These are phyloP conservation scores for Phalaenopsis equestris DNA, from an alignment of 106 monocot species.

Conservation along the genomic window DNA sequence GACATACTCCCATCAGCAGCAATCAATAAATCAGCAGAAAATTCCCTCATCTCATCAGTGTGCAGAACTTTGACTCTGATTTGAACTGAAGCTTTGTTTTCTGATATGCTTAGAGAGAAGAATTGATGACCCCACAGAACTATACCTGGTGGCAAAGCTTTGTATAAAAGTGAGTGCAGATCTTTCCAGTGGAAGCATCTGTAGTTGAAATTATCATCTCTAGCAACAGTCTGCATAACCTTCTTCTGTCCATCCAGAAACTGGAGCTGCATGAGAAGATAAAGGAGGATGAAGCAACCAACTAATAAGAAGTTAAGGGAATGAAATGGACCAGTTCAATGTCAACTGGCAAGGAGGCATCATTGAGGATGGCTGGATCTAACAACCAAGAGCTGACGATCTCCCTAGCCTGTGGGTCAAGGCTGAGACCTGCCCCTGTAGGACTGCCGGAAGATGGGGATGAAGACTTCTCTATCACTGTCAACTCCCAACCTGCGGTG, in stretches of 20 bases:
- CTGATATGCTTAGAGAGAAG: not conserved
- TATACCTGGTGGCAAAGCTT: conserved; percentile 26
- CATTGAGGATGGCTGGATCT: conserved; percentile 14
- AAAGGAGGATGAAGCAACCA: no score
- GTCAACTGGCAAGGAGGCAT: conserved; percentile 33
- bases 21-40: conserved; percentile 56
- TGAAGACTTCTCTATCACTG: conserved; percentile 41
- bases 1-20: conserved; percentile 72
- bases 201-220: conserved; percentile 51
- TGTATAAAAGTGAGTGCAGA: conserved; percentile 38
- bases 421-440: conserved; percentile 56
- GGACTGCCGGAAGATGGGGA: conserved; percentile 26
- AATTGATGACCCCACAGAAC: conserved; percentile 49
- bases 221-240: conserved; percentile 28
- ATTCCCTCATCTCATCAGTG: conserved; percentile 37
- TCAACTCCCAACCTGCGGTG: conserved; percentile 37
- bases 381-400: conserved; percentile 32
- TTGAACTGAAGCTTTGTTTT: conserved; percentile 14
- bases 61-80: conserved; percentile 20
- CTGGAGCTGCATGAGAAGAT: conserved; percentile 30
- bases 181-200: conserved; percentile 73
- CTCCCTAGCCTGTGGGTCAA: conserved; percentile 43
- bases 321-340: conserved; percentile 19
- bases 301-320: no score
- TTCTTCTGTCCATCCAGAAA: conserved; percentile 44